phyloP scores from a whole-genome alignment of 129 eudicot species.

The Flaveria robusta region DNA sequence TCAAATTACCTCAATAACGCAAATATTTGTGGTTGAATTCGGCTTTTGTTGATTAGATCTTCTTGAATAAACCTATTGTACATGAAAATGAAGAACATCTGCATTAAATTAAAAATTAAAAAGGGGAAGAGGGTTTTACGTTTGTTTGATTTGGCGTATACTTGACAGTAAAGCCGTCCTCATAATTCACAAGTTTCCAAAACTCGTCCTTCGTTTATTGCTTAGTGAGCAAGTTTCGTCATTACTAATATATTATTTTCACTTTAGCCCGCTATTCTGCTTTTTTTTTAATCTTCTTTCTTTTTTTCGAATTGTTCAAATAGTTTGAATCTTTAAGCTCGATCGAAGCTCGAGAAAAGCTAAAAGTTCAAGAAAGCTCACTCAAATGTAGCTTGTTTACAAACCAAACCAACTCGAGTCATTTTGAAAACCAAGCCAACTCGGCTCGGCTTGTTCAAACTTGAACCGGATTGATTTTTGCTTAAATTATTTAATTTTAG shows the following conservation, averaged over 20 bases:
- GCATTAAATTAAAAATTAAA: constrained; percentile 20
- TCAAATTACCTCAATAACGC: constrained; percentile 24
- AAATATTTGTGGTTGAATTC: not conserved
- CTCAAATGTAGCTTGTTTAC: too few relatives aligned
- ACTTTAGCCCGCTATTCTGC: too few relatives aligned
- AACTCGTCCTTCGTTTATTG: constrained; percentile 15
- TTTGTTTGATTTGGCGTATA: constrained; percentile 32
- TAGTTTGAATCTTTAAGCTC: too few relatives aligned
- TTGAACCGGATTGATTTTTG: too few relatives aligned
- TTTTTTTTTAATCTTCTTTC: too few relatives aligned
- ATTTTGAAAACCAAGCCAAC: too few relatives aligned
- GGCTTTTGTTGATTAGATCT: constrained; percentile 5
- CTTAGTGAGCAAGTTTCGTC: not conserved
- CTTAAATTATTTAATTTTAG: too few relatives aligned
- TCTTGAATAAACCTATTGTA: not conserved
- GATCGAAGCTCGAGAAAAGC: too few relatives aligned
- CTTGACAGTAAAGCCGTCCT: not conserved
- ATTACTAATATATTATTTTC: not conserved
- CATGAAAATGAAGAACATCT: constrained; percentile 8
- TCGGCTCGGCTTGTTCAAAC: too few relatives aligned
- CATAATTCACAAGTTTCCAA: not conserved
- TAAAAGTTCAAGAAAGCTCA: too few relatives aligned
- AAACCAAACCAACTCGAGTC: too few relatives aligned
- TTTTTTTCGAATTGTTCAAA: too few relatives aligned
- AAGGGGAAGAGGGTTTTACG: constrained; percentile 41